Conservation (phyloP, 2,329 filamentous ascomycete genomes). For the Aspergillus fischeri region DNA sequence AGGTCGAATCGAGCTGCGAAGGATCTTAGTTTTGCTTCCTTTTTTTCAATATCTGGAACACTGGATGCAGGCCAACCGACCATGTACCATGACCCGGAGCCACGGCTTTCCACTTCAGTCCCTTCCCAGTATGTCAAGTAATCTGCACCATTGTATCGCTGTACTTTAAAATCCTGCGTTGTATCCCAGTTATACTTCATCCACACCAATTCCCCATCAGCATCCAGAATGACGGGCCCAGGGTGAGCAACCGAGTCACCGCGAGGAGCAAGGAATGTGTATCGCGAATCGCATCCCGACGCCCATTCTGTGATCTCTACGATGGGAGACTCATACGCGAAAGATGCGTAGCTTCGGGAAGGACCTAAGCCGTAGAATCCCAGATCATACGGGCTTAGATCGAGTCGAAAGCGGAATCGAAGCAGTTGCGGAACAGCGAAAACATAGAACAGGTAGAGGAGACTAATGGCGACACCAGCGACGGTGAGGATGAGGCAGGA, state of each 20-base stretch:
- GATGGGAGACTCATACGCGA: slow-evolving; percentile 24
- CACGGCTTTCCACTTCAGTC: slow-evolving; percentile 14
- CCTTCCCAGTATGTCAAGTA: slow-evolving; percentile 27
- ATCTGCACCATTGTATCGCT: slow-evolving; percentile 20
- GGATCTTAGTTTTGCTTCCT: neutral
- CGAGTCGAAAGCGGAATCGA: slow-evolving; percentile 13
- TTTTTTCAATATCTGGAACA: neutral
- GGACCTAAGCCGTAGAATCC: slow-evolving; percentile 30
- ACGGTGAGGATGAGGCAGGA: slow-evolving; percentile 4
- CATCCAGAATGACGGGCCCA: slow-evolving; percentile 26
- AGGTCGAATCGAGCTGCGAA: slow-evolving; percentile 21
- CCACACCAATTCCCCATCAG: slow-evolving; percentile 25
- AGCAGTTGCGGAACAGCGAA: slow-evolving; percentile 17
- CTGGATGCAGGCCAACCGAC: slow-evolving; percentile 7
- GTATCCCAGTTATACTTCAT: slow-evolving; percentile 19
- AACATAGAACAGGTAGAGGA: slow-evolving; percentile 16
- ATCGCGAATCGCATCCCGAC: slow-evolving; percentile 26
- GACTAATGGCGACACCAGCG: slow-evolving; percentile 6
- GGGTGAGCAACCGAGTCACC: slow-evolving; percentile 27
- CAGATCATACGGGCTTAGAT: slow-evolving; percentile 25
- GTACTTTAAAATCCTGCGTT: slow-evolving; percentile 25
- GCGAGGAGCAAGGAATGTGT: slow-evolving; percentile 29
- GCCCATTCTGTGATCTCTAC: slow-evolving; percentile 22
- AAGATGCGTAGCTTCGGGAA: slow-evolving; percentile 24
- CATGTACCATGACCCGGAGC: slow-evolving; percentile 24